Evolutionary conservation across 2,329 filamentous ascomycete genomes (phyloP).

Genomic region (Aspergillus thermomutatus): DNA sequence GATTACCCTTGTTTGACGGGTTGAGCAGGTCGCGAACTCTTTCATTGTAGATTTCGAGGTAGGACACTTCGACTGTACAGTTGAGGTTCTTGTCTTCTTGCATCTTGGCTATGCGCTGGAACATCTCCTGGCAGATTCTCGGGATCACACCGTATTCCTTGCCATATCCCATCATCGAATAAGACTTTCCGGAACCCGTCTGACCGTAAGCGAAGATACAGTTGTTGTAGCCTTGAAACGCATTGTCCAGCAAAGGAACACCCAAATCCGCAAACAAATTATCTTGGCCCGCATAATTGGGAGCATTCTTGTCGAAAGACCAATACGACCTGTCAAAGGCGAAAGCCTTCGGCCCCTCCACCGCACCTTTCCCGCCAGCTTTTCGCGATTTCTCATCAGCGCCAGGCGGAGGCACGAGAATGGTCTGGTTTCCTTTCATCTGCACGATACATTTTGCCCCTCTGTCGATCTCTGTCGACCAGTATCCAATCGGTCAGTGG

Average conservation of each 20-base stretch:
- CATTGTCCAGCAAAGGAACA: constrained; percentile 89
- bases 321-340: constrained; percentile 97
- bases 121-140: constrained; percentile 97
- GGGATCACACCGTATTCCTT: constrained; percentile 95
- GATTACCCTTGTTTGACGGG: constrained; percentile 89
- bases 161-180: constrained; percentile 99
- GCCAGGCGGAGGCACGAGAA: constrained; percentile 71
- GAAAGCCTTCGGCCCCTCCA: constrained; percentile 75
- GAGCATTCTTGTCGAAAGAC: constrained; percentile 83
- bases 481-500: constrained; percentile 7
- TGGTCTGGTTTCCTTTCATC: constrained; percentile 90
- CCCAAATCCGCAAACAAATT: constrained; percentile 86
- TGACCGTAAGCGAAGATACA: constrained; percentile 99
- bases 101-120: constrained; percentile 72
- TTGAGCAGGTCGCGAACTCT: constrained; percentile 93
- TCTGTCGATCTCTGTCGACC: constrained; percentile 72
- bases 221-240: constrained; percentile 98
- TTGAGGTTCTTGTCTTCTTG: constrained; percentile 71
- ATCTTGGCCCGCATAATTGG: constrained; percentile 84
- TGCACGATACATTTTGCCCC: constrained; percentile 94
- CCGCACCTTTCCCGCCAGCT: constrained; percentile 58
- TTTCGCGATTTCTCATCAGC: constrained; percentile 52
- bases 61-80: constrained; percentile 96
- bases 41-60: constrained; percentile 99
- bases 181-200: constrained; percentile 97